These are phyloP conservation scores for Lagenaria siceraria DNA, from an alignment of 306 rosid species.

Conservation along the genomic window DNA sequence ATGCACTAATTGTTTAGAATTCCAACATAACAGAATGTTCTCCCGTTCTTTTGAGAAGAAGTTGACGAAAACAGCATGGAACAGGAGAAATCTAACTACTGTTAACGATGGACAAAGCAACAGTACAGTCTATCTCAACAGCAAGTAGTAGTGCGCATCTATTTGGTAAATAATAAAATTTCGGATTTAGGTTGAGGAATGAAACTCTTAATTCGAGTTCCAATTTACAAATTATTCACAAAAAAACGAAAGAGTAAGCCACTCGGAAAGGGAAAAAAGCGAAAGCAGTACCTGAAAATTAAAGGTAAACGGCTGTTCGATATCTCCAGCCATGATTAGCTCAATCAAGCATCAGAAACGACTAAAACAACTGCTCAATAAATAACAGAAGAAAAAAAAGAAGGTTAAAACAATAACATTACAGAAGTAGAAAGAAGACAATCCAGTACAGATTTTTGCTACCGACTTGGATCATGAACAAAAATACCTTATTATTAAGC, in stretches of 20 bases:
- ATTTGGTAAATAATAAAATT: not conserved
- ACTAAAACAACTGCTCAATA: constrained; percentile 11
- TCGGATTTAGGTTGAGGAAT: not conserved
- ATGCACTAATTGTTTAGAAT: not conserved
- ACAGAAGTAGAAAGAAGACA: not conserved
- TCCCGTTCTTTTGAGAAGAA: not conserved
- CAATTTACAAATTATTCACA: not conserved
- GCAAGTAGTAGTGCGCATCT: not conserved
- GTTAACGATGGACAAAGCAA: not conserved
- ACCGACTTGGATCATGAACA: not conserved
- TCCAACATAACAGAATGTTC: not conserved
- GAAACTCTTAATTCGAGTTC: not conserved
- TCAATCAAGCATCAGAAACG: constrained; percentile 9
- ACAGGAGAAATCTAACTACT: not conserved
- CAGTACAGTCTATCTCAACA: not conserved
- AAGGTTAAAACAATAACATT: not conserved
- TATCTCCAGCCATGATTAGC: constrained; percentile 51
- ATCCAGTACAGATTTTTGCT: not conserved
- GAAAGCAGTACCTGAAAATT: constrained; percentile 36
- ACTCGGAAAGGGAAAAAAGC: not conserved
- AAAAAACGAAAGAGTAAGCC: not conserved
- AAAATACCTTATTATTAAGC: not conserved
- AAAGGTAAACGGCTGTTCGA: constrained; percentile 38
- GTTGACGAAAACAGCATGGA: not conserved
- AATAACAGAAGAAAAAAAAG: not conserved